A percentile compares a stretch with the other conserved stretches of the same genome.
Conservation (phyloP, 306 rosid species). For the Lablab purpureus region DNA sequence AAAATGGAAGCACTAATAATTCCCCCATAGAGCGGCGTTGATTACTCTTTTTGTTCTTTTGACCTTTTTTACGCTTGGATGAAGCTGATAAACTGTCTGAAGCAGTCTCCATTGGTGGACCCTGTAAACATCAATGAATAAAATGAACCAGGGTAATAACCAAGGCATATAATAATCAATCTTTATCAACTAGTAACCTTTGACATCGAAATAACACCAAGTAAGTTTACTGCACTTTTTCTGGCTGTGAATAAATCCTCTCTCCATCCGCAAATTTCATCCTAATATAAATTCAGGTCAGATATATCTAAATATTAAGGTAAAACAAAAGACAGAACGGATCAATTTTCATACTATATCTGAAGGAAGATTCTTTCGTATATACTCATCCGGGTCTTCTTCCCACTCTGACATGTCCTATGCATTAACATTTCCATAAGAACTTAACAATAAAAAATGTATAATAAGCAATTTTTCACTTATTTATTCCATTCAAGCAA, state of each 20-base stretch:
- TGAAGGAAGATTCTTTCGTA: conserved; percentile 89
- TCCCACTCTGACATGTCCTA: conserved; percentile 92
- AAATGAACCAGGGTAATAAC: conserved; percentile 38
- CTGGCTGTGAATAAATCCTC: conserved; percentile 92
- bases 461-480: conserved; percentile 31
- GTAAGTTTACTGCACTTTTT: conserved; percentile 85
- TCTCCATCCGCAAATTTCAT: conserved; percentile 88
- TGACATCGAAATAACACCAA: conserved; percentile 85
- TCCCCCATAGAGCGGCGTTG: conserved; percentile 78
- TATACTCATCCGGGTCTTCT: conserved; percentile 90
- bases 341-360: conserved; percentile 72
- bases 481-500: conserved; percentile 10
- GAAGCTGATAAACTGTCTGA: conserved; percentile 56
- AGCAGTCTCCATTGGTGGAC: conserved; percentile 65
- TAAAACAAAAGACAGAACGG: conserved; percentile 9
- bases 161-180: conserved; percentile 27
- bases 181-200: conserved; percentile 60
- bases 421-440: conserved; percentile 44
- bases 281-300: conserved; percentile 57
- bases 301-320: conserved; percentile 31
- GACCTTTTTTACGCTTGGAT: conserved; percentile 83
- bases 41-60: conserved; percentile 63
- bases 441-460: conserved; percentile 24
- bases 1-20: conserved; percentile 88
- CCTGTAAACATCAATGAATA: conserved; percentile 59